A percentile compares a stretch with the other conserved stretches of the same genome.
Evolutionary conservation across 2,329 filamentous ascomycete species (phyloP).

Genomic region (Aspergillus sp.): DNA sequence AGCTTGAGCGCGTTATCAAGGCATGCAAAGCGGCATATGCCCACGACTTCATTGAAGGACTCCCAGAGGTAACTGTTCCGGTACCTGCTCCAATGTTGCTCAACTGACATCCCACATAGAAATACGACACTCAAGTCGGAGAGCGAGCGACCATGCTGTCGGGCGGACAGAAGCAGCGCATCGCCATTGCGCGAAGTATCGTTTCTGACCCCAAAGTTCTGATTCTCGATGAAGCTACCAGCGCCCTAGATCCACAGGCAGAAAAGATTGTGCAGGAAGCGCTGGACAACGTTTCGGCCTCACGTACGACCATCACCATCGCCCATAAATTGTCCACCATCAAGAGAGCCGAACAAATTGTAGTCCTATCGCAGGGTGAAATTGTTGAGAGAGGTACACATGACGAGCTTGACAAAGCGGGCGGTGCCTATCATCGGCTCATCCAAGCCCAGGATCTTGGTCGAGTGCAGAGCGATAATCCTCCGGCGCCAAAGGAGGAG

Average conservation of each 20-base stretch:
- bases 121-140: conserved; percentile 80
- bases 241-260: conserved; percentile 79
- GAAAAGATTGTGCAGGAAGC: conserved; percentile 84
- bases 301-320: conserved; percentile 36
- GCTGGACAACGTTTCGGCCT: conserved; percentile 69
- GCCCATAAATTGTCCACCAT: conserved; percentile 47
- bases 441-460: conserved; percentile 49
- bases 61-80: conserved; percentile 56
- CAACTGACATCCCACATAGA: conserved; percentile 27
- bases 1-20: neutral
- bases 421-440: conserved; percentile 40
- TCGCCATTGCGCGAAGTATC: conserved; percentile 78
- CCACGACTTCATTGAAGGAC: conserved; percentile 71
- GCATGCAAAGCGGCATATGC: conserved; percentile 50
- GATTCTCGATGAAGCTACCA: conserved; percentile 86
- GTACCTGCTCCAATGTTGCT: neutral
- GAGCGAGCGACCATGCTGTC: conserved; percentile 79
- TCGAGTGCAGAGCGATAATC: neutral
- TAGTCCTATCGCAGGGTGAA: conserved; percentile 41
- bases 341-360: conserved; percentile 43
- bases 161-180: conserved; percentile 89
- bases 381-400: conserved; percentile 47
- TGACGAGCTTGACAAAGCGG: conserved; percentile 34
- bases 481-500: neutral
- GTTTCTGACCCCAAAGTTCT: conserved; percentile 81